These are phyloP conservation scores for Reutealis trisperma DNA, from an alignment of 345 rosid species.

Conservation along the genomic window DNA sequence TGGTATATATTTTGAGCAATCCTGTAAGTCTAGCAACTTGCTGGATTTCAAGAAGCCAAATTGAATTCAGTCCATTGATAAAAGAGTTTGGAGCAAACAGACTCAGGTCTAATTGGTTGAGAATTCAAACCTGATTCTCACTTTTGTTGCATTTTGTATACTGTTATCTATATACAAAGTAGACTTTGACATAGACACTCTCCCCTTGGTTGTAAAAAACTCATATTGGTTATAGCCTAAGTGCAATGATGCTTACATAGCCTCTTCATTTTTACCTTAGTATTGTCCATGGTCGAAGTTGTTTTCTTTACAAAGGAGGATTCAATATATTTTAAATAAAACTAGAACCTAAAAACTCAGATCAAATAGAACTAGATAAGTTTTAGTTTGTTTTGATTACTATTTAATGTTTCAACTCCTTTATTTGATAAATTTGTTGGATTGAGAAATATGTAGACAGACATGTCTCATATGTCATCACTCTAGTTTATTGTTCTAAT, in stretches of 20 bases:
- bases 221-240: not conserved
- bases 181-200: not conserved
- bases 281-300: not conserved
- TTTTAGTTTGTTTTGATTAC: not conserved
- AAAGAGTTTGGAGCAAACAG: not conserved
- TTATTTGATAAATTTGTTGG: not conserved
- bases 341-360: too few relatives aligned
- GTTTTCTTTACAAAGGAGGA: too few relatives aligned
- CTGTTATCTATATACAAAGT: not conserved
- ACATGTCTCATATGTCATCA: not conserved
- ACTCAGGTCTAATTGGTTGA: not conserved
- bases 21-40: not conserved
- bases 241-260: not conserved
- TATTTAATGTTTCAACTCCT: too few relatives aligned
- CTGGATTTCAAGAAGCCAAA: not conserved
- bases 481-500: not conserved
- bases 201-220: not conserved
- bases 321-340: too few relatives aligned
- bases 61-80: not conserved
- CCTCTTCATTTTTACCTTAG: not conserved
- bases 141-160: not conserved
- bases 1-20: not conserved
- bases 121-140: not conserved
- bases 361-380: not conserved
- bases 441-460: not conserved